phyloP scores from a whole-genome alignment of 1,284 basidiomycete species.

The Leccinum fallax region DNA sequence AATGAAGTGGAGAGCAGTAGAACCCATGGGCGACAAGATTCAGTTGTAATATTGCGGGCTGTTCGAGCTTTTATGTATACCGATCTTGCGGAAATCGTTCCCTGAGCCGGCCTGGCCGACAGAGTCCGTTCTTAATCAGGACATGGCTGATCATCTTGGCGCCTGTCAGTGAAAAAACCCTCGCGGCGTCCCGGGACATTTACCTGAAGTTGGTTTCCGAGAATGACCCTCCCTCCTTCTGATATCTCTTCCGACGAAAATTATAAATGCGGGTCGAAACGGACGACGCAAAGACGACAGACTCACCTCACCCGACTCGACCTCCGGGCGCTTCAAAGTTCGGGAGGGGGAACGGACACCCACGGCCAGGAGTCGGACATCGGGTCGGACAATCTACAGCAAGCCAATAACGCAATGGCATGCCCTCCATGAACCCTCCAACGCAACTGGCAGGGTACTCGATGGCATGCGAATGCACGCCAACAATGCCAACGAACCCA shows the following conservation, averaged over 20 bases:
- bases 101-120: neutral
- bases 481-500: neutral
- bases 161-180: neutral
- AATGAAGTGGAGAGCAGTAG: neutral
- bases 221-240: neutral
- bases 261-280: neutral
- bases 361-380: neutral
- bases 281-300: neutral
- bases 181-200: neutral
- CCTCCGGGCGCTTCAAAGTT: neutral
- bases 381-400: slow-evolving; percentile 6
- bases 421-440: neutral
- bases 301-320: neutral
- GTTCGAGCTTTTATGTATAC: neutral
- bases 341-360: neutral
- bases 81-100: too few relatives aligned
- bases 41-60: neutral
- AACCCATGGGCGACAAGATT: neutral
- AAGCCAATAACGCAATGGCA: slow-evolving; percentile 11
- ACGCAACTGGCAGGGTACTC: neutral
- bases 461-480: neutral
- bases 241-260: neutral
- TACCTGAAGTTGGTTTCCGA: neutral
- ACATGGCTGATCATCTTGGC: neutral
- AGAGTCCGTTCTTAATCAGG: neutral